Evolutionary conservation across 2,329 filamentous ascomycete species (phyloP).

Genomic region (Zymoseptoria ardabiliae): DNA sequence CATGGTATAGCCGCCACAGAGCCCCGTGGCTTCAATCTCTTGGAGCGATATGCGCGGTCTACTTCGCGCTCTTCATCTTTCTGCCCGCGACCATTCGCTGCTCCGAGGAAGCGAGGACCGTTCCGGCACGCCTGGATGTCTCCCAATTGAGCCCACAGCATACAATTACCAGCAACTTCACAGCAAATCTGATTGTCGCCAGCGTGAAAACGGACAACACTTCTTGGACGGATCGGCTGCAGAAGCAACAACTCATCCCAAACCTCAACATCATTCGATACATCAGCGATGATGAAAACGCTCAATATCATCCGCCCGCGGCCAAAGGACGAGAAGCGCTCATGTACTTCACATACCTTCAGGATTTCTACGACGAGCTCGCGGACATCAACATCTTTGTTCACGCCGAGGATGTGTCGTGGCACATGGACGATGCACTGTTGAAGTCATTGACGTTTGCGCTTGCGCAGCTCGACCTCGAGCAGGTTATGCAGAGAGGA

Average conservation of each 20-base stretch:
- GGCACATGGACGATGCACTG: conserved; percentile 16
- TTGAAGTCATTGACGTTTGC: conserved; percentile 11
- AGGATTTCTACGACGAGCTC: conserved; percentile 17
- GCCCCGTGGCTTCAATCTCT: not conserved
- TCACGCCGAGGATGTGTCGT: conserved; percentile 13
- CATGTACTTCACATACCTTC: conserved; percentile 19
- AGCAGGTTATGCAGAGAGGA: conserved; percentile 10
- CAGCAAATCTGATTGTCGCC: conserved; percentile 14
- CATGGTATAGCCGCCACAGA: not conserved
- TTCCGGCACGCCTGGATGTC: not conserved
- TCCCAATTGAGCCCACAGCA: not conserved
- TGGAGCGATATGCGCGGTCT: not conserved
- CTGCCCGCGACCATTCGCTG: not conserved
- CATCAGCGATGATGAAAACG: conserved; percentile 13
- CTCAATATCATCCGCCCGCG: conserved; percentile 9
- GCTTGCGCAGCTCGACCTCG: conserved; percentile 12
- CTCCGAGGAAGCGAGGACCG: not conserved
- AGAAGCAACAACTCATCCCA: conserved; percentile 3
- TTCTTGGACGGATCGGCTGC: conserved; percentile 12
- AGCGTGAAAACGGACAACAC: conserved; percentile 13
- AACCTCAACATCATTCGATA: conserved; percentile 16
- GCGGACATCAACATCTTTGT: conserved; percentile 16
- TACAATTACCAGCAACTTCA: not conserved
- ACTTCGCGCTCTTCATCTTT: not conserved
- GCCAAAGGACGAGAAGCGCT: conserved; percentile 17